Conservation (phyloP, 1,139 yeast genomes). For the Kurtzmaniella quercitrusa region DNA sequence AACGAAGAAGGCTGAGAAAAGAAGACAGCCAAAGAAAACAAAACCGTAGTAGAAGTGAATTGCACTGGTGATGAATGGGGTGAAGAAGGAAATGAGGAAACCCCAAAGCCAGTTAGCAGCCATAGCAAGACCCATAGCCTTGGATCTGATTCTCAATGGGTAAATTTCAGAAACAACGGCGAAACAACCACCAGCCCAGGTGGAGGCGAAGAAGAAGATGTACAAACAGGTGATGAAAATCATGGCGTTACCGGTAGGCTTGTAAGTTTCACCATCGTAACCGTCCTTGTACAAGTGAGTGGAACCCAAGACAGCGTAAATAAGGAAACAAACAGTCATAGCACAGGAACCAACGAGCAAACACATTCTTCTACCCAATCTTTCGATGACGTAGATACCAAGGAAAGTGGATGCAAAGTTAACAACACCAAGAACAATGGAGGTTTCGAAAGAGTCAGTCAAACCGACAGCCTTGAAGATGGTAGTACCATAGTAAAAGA, state of each 20-base stretch:
- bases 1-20: constrained; percentile 52
- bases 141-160: constrained; percentile 75
- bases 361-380: constrained; percentile 66
- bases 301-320: constrained; percentile 59
- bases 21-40: constrained; percentile 68
- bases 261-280: constrained; percentile 28
- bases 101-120: constrained; percentile 81
- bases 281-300: constrained; percentile 57
- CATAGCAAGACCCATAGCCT: constrained; percentile 72
- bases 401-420: constrained; percentile 73
- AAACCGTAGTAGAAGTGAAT: constrained; percentile 57
- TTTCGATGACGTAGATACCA: constrained; percentile 64
- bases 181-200: constrained; percentile 87
- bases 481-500: constrained; percentile 79
- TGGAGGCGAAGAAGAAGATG: constrained; percentile 78
- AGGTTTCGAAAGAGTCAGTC: constrained; percentile 67
- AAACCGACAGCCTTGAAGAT: constrained; percentile 76
- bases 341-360: constrained; percentile 44
- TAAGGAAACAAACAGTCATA: constrained; percentile 57
- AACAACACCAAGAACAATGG: constrained; percentile 74
- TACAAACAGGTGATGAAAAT: constrained; percentile 75
- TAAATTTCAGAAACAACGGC: constrained; percentile 75
- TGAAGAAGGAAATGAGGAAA: constrained; percentile 70
- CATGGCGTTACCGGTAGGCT: constrained; percentile 66
- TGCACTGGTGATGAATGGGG: constrained; percentile 59